A percentile compares a stretch with the other conserved stretches of the same genome.
These are phyloP conservation scores for Fusarium austroafricanum DNA, from an alignment of 2,329 filamentous ascomycete species.

Conservation along the genomic window DNA sequence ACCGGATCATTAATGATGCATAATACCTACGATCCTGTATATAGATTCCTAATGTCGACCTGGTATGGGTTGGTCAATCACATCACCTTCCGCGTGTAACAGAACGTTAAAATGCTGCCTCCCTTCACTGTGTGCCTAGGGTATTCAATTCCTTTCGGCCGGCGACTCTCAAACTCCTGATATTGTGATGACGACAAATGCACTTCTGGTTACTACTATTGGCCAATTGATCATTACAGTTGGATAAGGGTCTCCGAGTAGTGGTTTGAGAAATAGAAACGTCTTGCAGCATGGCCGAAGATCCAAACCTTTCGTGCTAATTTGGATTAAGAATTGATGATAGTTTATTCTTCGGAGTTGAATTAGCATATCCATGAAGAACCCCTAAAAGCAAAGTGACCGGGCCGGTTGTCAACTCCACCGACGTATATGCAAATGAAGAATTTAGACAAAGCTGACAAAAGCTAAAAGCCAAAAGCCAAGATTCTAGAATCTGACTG, in stretches of 20 bases:
- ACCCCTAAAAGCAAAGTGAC: not conserved
- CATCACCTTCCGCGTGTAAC: not conserved
- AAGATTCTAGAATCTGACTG: too few relatives aligned
- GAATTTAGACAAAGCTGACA: not conserved
- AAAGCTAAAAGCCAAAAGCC: not conserved
- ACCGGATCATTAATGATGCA: not conserved
- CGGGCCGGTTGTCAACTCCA: not conserved
- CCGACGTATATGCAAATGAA: too few relatives aligned
- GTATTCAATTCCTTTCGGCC: not conserved
- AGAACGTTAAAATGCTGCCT: not conserved
- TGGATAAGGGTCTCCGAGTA: not conserved
- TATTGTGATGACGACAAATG: not conserved
- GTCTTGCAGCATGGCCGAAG: not conserved
- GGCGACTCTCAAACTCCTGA: not conserved
- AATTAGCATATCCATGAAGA: not conserved
- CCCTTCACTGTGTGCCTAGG: too few relatives aligned
- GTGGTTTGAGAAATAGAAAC: not conserved
- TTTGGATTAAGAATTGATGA: not conserved
- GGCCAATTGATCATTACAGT: not conserved
- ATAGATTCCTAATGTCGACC: constrained; percentile 2
- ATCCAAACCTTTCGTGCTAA: not conserved
- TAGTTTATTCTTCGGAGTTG: not conserved
- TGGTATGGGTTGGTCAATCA: not conserved
- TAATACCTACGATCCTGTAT: constrained; percentile 3
- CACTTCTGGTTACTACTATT: not conserved